Conservation (phyloP, 176 grass and related monocot species). For the sorghum (Sorghum bicolor) region DNA sequence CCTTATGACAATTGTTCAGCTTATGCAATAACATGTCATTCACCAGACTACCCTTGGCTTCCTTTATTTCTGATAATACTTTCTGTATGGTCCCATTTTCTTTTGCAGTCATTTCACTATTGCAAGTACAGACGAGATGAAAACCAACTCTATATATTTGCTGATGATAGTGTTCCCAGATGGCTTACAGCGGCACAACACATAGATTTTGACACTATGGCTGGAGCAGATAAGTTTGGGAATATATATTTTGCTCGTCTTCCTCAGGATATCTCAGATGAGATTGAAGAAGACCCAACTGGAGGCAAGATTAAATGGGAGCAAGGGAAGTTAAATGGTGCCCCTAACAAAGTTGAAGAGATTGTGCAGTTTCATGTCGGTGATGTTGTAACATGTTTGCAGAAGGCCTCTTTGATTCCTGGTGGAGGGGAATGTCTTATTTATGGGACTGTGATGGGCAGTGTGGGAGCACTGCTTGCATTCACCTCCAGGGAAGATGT, state of each 20-base stretch:
- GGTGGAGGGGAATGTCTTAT: slow-evolving; percentile 95
- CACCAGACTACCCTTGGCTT: neutral
- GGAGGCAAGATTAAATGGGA: slow-evolving; percentile 99
- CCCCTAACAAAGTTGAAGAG: slow-evolving; percentile 97
- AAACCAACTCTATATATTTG: slow-evolving; percentile 96
- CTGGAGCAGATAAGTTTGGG: slow-evolving; percentile 96
- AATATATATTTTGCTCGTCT: slow-evolving; percentile 96
- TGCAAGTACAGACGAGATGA: slow-evolving; percentile 99
- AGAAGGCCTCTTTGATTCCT: slow-evolving; percentile 93
- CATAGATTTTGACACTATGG: slow-evolving; percentile 99
- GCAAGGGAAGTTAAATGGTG: slow-evolving; percentile 92
- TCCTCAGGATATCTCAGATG: slow-evolving; percentile 90
- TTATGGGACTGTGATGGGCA: slow-evolving; percentile 95
- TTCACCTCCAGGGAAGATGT: slow-evolving; percentile 97
- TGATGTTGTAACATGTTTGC: slow-evolving; percentile 93
- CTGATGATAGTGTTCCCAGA: slow-evolving; percentile 90
- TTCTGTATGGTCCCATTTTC: slow-evolving; percentile 30
- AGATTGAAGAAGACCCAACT: slow-evolving; percentile 98
- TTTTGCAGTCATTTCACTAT: slow-evolving; percentile 91
- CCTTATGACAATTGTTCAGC: neutral
- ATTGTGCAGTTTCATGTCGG: slow-evolving; percentile 99
- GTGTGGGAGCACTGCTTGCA: slow-evolving; percentile 88
- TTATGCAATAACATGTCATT: neutral
- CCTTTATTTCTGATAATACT: slow-evolving; percentile 31
- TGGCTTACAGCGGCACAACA: slow-evolving; percentile 94